Base-by-base conservation (phyloP, 768 basidiomycete genomes). In the Boletus tomentosulus region DNA sequence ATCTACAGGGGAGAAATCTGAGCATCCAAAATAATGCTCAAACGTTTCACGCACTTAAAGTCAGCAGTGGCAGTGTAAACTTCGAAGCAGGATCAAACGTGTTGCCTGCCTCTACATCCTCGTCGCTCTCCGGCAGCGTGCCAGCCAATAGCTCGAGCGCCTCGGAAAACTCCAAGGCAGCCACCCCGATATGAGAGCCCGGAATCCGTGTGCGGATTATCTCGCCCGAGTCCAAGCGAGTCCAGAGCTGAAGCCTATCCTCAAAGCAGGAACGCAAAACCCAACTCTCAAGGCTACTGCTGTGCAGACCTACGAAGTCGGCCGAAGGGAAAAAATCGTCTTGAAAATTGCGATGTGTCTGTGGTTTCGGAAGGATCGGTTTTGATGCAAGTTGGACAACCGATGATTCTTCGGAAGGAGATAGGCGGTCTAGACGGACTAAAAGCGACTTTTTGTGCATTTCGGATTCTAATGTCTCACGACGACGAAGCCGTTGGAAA, bases 241-340 rank as follows among this genome's bases (percentile, higher is more conserved):
- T 67, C 73, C 83, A 86, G 4, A 87, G 73, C 27, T 73, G 69
- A 57, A 79, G 72, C 31, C 87, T 76, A 52, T 91, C 87, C 68
- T 92, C 89, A 66, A 88, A 90, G 64, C 85, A 86, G 25, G 86
- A 84, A 4, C 89, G 84, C 35, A 76, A 73, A 56, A 82, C 75
- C 89, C 89, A 92, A n/a, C 72, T 77, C 41, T 76, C 77, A 44
- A 92, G 72, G 51, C 86, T 84, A 13, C 73, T 72, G 62, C 84
- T 85, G 38, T 69, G 62, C 44, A 58, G 49, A 48, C 46, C 49
- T 25, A 60, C 50, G 16, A 53, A 57, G 42, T 57, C 59, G 6
- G 57, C 37, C 44, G 54, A 48, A 28, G 56, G 59, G 46, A 69
- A 65, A 31, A 57, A 24, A 54, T 57, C 61, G 6, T 54, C 73